Conservation (phyloP, 2,329 filamentous ascomycete species). For the Ascochyta fabae region DNA sequence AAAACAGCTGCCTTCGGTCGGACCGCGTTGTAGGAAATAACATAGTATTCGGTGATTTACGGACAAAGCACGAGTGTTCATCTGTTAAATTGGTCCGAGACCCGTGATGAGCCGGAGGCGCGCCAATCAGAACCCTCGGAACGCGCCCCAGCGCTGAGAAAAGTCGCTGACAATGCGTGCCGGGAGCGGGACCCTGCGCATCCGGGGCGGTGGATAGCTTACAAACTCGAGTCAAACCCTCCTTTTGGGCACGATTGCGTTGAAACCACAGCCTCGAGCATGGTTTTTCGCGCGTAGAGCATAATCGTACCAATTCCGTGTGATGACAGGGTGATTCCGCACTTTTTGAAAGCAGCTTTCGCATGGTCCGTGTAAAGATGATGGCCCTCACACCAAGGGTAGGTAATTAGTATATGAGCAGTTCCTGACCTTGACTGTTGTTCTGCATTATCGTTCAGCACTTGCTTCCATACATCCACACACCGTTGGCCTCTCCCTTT, state of each 20-base stretch:
- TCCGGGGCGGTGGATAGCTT: slow-evolving; percentile 6
- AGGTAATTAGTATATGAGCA: slow-evolving; percentile 11
- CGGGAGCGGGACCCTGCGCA: slow-evolving; percentile 2
- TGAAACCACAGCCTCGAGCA: neutral
- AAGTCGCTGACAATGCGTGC: neutral
- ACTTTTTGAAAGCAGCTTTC: neutral
- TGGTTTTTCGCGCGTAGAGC: neutral
- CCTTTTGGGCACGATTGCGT: neutral
- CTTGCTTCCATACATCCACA: neutral
- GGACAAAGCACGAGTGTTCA: too few relatives aligned
- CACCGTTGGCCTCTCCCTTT: neutral
- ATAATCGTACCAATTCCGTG: neutral
- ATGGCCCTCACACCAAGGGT: neutral
- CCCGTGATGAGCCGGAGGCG: neutral
- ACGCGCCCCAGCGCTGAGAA: neutral
- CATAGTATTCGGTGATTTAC: too few relatives aligned
- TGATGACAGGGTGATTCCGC: neutral
- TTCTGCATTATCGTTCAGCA: neutral
- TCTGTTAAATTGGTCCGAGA: neutral
- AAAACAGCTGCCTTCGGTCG: too few relatives aligned
- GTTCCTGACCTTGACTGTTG: neutral
- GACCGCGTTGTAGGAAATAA: too few relatives aligned
- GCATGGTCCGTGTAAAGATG: slow-evolving; percentile 5
- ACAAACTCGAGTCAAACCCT: slow-evolving; percentile 5
- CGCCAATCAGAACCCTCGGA: neutral